Evolutionary conservation across 129 eudicot species (phyloP).

Genomic region (sunflower (Helianthus annuus)): DNA sequence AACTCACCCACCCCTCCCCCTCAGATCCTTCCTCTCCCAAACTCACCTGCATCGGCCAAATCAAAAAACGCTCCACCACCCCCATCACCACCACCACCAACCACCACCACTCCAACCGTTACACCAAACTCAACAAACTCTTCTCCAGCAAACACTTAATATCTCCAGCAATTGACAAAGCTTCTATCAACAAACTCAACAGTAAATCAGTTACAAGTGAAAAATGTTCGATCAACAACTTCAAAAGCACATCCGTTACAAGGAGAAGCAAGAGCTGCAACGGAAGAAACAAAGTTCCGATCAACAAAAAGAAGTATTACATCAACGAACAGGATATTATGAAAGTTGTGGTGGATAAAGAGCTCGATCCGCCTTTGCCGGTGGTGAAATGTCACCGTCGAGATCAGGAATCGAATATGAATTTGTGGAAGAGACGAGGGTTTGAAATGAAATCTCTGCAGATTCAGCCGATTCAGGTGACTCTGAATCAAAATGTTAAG

Average conservation of each 20-base stretch:
- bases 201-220: constrained; percentile 26
- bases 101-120: constrained; percentile 24
- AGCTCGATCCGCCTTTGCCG: constrained; percentile 89
- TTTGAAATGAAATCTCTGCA: constrained; percentile 45
- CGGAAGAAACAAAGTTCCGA: constrained; percentile 15
- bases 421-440: constrained; percentile 64
- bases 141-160: constrained; percentile 52
- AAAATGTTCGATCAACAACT: background rate
- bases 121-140: constrained; percentile 54
- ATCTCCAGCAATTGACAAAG: constrained; percentile 26
- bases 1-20: background rate
- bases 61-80: constrained; percentile 52
- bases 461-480: constrained; percentile 49
- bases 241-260: constrained; percentile 17
- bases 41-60: constrained; percentile 76
- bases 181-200: constrained; percentile 7
- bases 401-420: constrained; percentile 32
- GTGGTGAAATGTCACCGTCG: constrained; percentile 54
- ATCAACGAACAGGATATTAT: constrained; percentile 15
- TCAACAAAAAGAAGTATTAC: constrained; percentile 1
- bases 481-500: constrained; percentile 6
- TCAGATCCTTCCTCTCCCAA: constrained; percentile 68
- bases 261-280: constrained; percentile 35
- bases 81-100: background rate
- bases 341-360: constrained; percentile 36